Conservation (phyloP, 495 filamentous ascomycete species). For the Hapsidospora chrysogenum region DNA sequence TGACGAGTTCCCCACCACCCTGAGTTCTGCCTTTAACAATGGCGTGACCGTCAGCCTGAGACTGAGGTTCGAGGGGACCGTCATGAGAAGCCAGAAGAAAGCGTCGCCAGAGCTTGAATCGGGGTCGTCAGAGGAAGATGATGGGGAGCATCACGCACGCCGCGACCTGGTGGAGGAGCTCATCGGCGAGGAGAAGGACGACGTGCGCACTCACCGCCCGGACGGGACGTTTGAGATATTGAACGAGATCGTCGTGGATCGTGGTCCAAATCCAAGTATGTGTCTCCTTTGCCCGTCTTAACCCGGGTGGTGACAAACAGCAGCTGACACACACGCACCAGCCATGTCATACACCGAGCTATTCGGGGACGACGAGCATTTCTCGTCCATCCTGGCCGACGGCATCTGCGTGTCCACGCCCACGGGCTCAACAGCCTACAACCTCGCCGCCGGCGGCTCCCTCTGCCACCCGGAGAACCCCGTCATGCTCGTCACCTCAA, state of each 20-base stretch:
- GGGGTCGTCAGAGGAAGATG: constrained; percentile 8
- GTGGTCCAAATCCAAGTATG: constrained; percentile 78
- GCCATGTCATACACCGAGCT: constrained; percentile 79
- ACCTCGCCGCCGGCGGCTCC: constrained; percentile 87
- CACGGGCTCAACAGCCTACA: constrained; percentile 91
- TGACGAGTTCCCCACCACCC: constrained; percentile 47
- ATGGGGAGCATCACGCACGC: constrained; percentile 9
- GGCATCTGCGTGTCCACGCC: constrained; percentile 84
- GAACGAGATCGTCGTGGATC: constrained; percentile 82
- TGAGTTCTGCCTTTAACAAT: constrained; percentile 58
- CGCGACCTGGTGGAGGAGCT: constrained; percentile 79
- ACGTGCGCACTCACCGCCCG: constrained; percentile 64
- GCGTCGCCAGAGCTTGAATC: constrained; percentile 10
- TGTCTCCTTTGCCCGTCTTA: constrained; percentile 3
- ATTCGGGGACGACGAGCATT: constrained; percentile 91
- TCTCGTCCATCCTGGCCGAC: constrained; percentile 74
- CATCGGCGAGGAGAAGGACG: constrained; percentile 66
- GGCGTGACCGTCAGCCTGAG: constrained; percentile 81
- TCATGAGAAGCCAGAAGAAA: constrained; percentile 65
- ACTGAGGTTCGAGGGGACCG: constrained; percentile 81
- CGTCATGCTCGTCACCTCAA: constrained; percentile 86
- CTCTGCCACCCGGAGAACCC: constrained; percentile 95
- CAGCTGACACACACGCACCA: constrained; percentile 10
- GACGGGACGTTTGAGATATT: constrained; percentile 74
- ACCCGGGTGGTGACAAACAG: not conserved